Evolutionary conservation across 2,329 filamentous ascomycete genomes (phyloP).

Genomic region (Aspergillus sp.): DNA sequence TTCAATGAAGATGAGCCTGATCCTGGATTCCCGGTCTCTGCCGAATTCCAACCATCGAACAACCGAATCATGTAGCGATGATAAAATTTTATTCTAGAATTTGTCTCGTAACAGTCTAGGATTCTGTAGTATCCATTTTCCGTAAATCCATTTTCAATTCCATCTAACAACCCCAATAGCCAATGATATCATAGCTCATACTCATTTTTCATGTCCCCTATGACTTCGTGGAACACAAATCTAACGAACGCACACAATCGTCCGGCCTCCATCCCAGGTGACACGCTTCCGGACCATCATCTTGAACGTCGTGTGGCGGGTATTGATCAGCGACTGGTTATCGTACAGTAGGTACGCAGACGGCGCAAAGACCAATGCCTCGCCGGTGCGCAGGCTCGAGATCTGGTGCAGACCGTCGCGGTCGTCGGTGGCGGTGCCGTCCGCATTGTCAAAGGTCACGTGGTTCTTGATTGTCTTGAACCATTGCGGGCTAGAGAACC

Average conservation of each 20-base stretch:
- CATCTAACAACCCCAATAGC: not conserved
- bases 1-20: too few species aligned
- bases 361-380: conserved; percentile 25
- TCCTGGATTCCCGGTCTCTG: too few species aligned
- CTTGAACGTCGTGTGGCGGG: conserved; percentile 19
- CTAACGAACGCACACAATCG: conserved; percentile 20
- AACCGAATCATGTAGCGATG: too few species aligned
- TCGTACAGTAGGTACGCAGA: conserved; percentile 21
- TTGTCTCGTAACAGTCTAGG: too few species aligned
- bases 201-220: too few species aligned
- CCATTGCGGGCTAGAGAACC: conserved; percentile 67
- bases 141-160: too few species aligned
- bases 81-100: too few species aligned
- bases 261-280: conserved; percentile 26
- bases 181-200: not conserved
- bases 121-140: too few species aligned
- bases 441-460: conserved; percentile 41
- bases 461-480: conserved; percentile 43
- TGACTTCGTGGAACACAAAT: too few species aligned
- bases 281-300: conserved; percentile 23
- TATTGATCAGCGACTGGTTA: conserved; percentile 11
- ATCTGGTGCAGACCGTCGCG: conserved; percentile 20
- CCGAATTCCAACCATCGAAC: too few species aligned
- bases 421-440: not conserved
- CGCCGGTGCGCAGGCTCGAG: conserved; percentile 24